Conservation (phyloP, 2,329 filamentous ascomycete genomes). For the Aspergillus proliferans region DNA sequence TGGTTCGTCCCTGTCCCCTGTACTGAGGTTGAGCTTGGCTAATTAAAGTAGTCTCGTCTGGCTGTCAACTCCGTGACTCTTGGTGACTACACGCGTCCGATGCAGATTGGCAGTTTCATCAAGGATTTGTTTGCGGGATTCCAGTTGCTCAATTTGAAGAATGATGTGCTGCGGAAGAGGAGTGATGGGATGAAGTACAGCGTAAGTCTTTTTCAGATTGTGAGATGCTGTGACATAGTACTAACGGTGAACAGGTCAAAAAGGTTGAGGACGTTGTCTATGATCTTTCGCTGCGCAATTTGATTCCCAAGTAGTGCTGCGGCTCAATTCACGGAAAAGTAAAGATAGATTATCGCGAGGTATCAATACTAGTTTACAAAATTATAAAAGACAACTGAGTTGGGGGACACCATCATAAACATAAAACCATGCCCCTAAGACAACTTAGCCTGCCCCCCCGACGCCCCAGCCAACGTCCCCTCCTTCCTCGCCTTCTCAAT, state of each 20-base stretch:
- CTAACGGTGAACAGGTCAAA: slow-evolving; percentile 58
- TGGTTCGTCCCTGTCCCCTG: slow-evolving; percentile 44
- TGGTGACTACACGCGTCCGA: slow-evolving; percentile 76
- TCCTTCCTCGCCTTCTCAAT: slow-evolving; percentile 51
- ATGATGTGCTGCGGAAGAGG: slow-evolving; percentile 79
- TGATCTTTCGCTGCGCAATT: slow-evolving; percentile 78
- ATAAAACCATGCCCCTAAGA: slow-evolving; percentile 5
- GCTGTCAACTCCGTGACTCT: slow-evolving; percentile 92
- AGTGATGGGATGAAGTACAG: slow-evolving; percentile 95
- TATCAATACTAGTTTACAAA: no score
- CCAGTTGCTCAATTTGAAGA: slow-evolving; percentile 95
- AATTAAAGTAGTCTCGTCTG: slow-evolving; percentile 57
- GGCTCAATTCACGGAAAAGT: no score
- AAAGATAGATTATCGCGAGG: no score
- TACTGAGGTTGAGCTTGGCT: background rate
- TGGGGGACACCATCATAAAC: background rate
- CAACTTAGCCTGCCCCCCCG: slow-evolving; percentile 17
- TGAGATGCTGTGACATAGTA: background rate
- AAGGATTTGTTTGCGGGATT: slow-evolving; percentile 95
- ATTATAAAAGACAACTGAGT: background rate
- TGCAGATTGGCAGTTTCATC: slow-evolving; percentile 84
- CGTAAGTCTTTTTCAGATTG: slow-evolving; percentile 28
- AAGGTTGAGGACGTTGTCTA: slow-evolving; percentile 98
- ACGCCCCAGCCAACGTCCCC: slow-evolving; percentile 21
- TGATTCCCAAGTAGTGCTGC: slow-evolving; percentile 53